Base-by-base conservation (phyloP, 2,329 filamentous ascomycete genomes). In the Corniculantispora saksenae region DNA sequence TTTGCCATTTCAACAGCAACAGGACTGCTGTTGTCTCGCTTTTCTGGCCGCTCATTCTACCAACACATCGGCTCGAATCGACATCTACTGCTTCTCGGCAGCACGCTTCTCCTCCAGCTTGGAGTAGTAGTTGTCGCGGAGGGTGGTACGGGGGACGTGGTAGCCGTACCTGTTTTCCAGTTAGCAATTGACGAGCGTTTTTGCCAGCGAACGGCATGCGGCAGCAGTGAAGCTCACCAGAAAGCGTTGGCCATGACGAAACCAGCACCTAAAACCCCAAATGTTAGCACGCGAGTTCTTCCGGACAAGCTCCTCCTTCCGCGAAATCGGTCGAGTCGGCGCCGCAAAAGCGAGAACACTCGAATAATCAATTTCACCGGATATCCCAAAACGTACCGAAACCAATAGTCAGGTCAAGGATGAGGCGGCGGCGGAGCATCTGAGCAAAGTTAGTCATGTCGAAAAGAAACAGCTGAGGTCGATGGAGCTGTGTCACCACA, bases 341-440 rank as follows among this genome's bases (percentile, higher is more conserved):
- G 48, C 35, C 19, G 8, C 13, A 10, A n/a, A 9, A 6, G 32
- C 21, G 12, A 23, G 17, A 7, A 25, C 8, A 50, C 6, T 62
- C 25, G 40, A 45, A 15, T 9, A 8, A 17, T 27, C 19, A 17
- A 43, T 21, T 54, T 32, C 47, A 19, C 27, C 12, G 55, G 10
- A 32, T 15, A 56, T 56, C n/a, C 25, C n/a, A n/a, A 25, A 25
- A 80, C 84, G 67, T 81, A 87, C 85, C 84, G 66, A 88, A 79
- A 69, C 79, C 83, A 73, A 87, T 81, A 65, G 78, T 73, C 66
- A 88, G 79, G 74, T 88, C 85, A 69, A 82, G 75, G 73, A 88
- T 80, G 75, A 88, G 83, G 76, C 81, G 80, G 76, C 84, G 81
- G 78, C 84, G 84, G 77, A 88, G 83, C 82, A 87, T 88, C 85